phyloP scores from a whole-genome alignment of 305 asterid species.

The Coffea humblotiana region DNA sequence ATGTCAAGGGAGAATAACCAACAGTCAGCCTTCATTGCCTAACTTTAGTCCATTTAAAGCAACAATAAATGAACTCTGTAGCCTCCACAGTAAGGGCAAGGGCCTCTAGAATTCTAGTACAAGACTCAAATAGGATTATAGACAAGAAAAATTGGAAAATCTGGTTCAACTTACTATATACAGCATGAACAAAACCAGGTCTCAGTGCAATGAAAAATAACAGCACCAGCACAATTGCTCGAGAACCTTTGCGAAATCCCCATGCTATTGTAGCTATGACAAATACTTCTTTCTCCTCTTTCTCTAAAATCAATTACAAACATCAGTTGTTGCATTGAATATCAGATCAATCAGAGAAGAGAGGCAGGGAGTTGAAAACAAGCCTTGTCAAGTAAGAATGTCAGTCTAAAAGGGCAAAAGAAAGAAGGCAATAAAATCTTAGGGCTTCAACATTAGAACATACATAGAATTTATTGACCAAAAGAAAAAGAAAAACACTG shows the following conservation, averaged over 20 bases:
- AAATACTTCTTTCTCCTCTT: conserved; percentile 87
- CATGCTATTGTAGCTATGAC: conserved; percentile 98
- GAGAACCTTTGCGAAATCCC: conserved; percentile 96
- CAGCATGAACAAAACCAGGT: conserved; percentile 94
- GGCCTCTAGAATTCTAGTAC: not conserved
- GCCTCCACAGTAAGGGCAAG: not conserved
- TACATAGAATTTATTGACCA: not conserved
- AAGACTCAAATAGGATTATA: not conserved
- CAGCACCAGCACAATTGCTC: conserved; percentile 83
- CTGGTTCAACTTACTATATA: conserved; percentile 69
- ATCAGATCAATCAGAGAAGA: conserved; percentile 17
- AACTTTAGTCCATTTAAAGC: conserved; percentile 30
- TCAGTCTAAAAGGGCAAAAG: not conserved
- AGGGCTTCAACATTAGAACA: not conserved
- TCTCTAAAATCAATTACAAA: conserved; percentile 53
- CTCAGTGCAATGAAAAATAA: conserved; percentile 84
- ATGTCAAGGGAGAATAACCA: conserved; percentile 18
- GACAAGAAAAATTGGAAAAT: conserved; percentile 15
- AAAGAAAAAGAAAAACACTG: too few relatives aligned
- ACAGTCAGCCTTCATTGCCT: not conserved
- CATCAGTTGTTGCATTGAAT: conserved; percentile 20
- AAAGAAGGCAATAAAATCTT: not conserved
- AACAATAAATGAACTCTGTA: conserved; percentile 4
- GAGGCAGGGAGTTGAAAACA: conserved; percentile 21
- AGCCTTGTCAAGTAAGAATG: not conserved